phyloP scores from a whole-genome alignment of 73 alveolate species.

The Tetrahymena thermophila region DNA sequence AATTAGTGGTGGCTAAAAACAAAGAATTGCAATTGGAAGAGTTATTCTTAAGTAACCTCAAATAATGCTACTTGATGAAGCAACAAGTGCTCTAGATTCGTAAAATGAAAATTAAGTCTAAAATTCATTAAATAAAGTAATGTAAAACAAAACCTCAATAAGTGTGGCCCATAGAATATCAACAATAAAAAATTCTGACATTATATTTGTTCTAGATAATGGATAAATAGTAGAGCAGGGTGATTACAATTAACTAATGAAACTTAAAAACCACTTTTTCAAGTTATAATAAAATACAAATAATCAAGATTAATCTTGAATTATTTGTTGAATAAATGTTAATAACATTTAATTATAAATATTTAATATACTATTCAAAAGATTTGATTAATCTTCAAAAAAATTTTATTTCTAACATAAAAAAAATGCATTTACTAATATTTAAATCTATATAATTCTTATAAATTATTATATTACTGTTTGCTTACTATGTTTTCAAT shows the following conservation, averaged over 20 bases:
- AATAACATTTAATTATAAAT: no score
- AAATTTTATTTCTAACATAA: no score
- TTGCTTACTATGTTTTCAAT: no score
- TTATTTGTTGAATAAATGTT: no score
- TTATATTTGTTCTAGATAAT: background rate
- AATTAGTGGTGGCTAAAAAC: conserved; percentile 78
- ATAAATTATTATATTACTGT: no score
- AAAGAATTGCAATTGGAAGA: conserved; percentile 82
- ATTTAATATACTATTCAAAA: no score
- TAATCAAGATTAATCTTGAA: background rate
- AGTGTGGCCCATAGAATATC: conserved; percentile 68
- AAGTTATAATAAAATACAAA: background rate
- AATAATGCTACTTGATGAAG: conserved; percentile 34
- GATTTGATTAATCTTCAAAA: no score
- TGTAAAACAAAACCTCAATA: conserved; percentile 37
- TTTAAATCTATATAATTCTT: no score
- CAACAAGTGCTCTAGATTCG: conserved; percentile 41
- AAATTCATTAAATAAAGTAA: background rate
- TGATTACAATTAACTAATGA: background rate
- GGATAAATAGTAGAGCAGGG: background rate
- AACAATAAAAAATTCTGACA: conserved; percentile 27
- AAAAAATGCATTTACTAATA: no score
- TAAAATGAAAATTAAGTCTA: background rate
- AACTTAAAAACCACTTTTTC: background rate
- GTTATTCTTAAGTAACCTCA: conserved; percentile 55